These are phyloP conservation scores for Luffa acutangula DNA, from an alignment of 306 rosid genomes.

Conservation along the genomic window DNA sequence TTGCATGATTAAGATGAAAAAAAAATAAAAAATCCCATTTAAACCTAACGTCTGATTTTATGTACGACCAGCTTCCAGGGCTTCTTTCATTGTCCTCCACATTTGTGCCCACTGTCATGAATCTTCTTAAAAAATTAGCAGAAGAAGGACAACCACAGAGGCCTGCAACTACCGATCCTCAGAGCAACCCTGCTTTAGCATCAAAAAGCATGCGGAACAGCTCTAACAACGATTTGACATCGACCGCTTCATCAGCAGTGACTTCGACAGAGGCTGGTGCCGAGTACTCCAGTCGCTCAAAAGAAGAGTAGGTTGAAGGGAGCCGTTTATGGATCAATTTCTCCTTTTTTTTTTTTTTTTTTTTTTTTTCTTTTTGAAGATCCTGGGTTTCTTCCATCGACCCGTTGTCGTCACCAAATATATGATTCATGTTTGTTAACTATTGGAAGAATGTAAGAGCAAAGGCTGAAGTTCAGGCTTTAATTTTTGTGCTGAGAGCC, in stretches of 20 bases:
- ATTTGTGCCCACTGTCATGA: conserved; percentile 75
- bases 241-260: conserved; percentile 57
- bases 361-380: conserved; percentile 13
- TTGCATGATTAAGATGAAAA: not conserved
- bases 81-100: conserved; percentile 64
- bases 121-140: conserved; percentile 62
- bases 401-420: not conserved
- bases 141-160: conserved; percentile 43
- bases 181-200: conserved; percentile 22
- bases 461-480: conserved; percentile 11
- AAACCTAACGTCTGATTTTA: conserved; percentile 5
- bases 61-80: conserved; percentile 69
- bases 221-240: conserved; percentile 24
- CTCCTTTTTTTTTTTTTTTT: not conserved
- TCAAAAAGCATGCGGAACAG: conserved; percentile 27
- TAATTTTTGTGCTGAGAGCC: conserved; percentile 12
- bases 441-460: not conserved
- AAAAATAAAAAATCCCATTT: not conserved
- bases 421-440: conserved; percentile 5
- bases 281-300: conserved; percentile 29
- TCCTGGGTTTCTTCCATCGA: conserved; percentile 11
- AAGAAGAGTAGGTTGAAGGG: conserved; percentile 35
- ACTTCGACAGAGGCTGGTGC: conserved; percentile 29
- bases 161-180: conserved; percentile 37
- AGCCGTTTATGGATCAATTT: conserved; percentile 6